Conservation (phyloP, 345 rosid genomes). For the Eucalyptus polybractea region DNA sequence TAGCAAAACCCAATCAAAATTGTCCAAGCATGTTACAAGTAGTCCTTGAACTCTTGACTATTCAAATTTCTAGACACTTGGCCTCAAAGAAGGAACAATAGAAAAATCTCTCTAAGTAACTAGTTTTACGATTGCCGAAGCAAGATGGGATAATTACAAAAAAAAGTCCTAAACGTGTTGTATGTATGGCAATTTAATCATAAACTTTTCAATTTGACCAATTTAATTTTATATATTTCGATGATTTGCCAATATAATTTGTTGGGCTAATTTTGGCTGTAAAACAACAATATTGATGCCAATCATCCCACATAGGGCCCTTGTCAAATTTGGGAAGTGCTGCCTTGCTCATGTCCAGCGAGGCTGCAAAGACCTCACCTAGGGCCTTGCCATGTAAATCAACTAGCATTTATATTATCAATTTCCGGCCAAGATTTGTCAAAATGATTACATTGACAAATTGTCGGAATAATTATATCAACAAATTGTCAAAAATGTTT, state of each 20-base stretch:
- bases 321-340: not conserved
- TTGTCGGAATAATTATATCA: no score
- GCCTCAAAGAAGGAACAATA: not conserved
- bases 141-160: not conserved
- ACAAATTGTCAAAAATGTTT: not conserved
- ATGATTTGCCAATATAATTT: not conserved
- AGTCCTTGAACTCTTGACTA: not conserved
- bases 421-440: accelerated
- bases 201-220: not conserved
- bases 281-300: not conserved
- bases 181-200: accelerated
- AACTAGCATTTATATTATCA: not conserved
- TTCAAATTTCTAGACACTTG: not conserved
- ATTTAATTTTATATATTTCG: not conserved
- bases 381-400: not conserved
- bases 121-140: not conserved
- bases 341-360: not conserved
- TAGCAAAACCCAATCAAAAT: no score
- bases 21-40: not conserved
- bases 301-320: not conserved
- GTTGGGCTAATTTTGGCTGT: accelerated
- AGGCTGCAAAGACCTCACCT: not conserved
- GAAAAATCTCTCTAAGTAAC: not conserved
- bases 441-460: not conserved
- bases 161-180: not conserved